Conservation (phyloP, 495 filamentous ascomycete genomes). For the Talaromyces ruber region DNA sequence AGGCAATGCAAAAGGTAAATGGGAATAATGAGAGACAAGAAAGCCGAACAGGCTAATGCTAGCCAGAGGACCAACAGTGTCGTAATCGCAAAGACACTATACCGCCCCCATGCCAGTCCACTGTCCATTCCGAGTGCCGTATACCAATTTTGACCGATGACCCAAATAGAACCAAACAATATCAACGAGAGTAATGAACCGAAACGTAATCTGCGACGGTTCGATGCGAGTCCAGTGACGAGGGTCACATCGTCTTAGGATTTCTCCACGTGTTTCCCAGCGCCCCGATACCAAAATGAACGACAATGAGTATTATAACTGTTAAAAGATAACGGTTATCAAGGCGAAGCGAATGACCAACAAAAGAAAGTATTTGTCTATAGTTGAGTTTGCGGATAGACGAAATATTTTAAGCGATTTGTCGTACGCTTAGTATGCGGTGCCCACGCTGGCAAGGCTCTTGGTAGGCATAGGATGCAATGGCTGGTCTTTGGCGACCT, state of each 20-base stretch:
- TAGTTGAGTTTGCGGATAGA: not conserved
- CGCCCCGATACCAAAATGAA: conserved; percentile 6
- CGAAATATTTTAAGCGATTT: not conserved
- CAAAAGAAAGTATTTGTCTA: conserved; percentile 10
- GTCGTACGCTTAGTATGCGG: conserved; percentile 30
- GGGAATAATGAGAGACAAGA: conserved; percentile 15
- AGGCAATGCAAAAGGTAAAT: conserved; percentile 8
- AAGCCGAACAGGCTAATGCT: conserved; percentile 24
- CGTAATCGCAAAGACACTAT: conserved; percentile 10
- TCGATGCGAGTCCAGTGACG: conserved; percentile 1
- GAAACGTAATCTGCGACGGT: not conserved
- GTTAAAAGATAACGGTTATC: not conserved
- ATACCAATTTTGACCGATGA: conserved; percentile 1
- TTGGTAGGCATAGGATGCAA: conserved; percentile 38
- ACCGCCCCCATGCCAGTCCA: conserved; percentile 12
- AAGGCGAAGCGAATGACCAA: conserved; percentile 21
- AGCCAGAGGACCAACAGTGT: conserved; percentile 15
- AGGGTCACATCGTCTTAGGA: conserved; percentile 4
- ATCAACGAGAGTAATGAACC: conserved; percentile 4
- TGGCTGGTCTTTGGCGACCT: conserved; percentile 37
- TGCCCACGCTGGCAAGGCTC: conserved; percentile 37
- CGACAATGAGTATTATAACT: conserved; percentile 6
- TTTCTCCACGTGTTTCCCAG: conserved; percentile 7
- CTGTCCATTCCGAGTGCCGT: not conserved
- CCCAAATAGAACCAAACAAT: conserved; percentile 1